phyloP scores from a whole-genome alignment of 2,329 filamentous ascomycete species.

The Fusarium marasasianum region DNA sequence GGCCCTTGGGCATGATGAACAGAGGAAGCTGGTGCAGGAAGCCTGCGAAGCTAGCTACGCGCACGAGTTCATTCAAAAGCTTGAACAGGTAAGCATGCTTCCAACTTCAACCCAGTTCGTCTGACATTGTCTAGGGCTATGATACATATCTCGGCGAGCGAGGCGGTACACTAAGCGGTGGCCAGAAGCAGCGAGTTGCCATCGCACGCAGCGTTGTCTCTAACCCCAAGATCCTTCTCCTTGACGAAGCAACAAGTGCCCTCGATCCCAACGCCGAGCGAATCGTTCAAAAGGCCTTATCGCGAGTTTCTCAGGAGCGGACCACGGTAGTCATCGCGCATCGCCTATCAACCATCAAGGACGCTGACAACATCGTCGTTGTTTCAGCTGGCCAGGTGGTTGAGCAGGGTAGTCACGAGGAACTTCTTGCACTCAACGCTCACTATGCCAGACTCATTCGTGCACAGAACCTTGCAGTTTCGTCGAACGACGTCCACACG shows the following conservation, averaged over 20 bases:
- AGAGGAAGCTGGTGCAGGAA: constrained; percentile 11
- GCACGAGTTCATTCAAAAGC: constrained; percentile 36
- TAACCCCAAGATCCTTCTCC: constrained; percentile 66
- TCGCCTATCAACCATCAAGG: constrained; percentile 52
- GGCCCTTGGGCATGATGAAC: background rate
- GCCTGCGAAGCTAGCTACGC: constrained; percentile 38
- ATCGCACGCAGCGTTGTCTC: constrained; percentile 72
- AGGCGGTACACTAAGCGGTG: constrained; percentile 53
- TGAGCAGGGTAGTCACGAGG: constrained; percentile 37
- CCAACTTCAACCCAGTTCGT: fast-evolving
- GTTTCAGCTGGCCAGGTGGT: constrained; percentile 29
- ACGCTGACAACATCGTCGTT: constrained; percentile 43
- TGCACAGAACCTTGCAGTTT: constrained; percentile 24
- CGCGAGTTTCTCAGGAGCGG: constrained; percentile 59
- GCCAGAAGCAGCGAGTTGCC: constrained; percentile 70
- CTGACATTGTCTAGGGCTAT: constrained; percentile 21
- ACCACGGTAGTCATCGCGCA: constrained; percentile 72
- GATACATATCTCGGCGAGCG: constrained; percentile 38
- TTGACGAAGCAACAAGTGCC: constrained; percentile 73
- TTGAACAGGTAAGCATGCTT: constrained; percentile 11
- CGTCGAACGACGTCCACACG: background rate
- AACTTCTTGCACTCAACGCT: constrained; percentile 15
- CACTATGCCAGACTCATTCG: constrained; percentile 36
- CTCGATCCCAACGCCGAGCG: constrained; percentile 52
- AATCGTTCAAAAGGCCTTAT: constrained; percentile 63